Conservation (phyloP, 768 basidiomycete species). For the Inosperma sp. region DNA sequence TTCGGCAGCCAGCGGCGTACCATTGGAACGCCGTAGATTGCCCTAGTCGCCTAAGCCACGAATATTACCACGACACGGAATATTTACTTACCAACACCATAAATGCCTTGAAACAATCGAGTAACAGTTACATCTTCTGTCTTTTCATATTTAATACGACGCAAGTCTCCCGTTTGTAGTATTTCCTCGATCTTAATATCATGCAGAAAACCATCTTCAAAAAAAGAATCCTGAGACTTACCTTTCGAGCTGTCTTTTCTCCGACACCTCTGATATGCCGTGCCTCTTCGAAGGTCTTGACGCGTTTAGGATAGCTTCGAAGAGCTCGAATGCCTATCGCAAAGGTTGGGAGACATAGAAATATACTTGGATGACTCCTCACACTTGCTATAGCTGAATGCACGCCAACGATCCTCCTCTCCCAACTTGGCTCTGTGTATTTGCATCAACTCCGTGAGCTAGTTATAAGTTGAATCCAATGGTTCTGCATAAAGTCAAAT, state of each 20-base stretch:
- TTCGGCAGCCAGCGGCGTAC: conserved; percentile 72
- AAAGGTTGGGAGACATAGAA: neutral
- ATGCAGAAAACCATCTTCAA: neutral
- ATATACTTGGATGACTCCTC: conserved; percentile 12
- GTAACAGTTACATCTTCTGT: conserved; percentile 58
- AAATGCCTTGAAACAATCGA: conserved; percentile 70
- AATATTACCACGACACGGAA: neutral
- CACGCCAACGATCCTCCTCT: conserved; percentile 66
- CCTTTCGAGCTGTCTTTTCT: conserved; percentile 74
- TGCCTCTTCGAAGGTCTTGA: conserved; percentile 58
- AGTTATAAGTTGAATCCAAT: neutral
- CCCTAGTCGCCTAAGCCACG: conserved; percentile 36
- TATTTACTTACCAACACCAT: conserved; percentile 68
- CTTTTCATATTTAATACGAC: conserved; percentile 61
- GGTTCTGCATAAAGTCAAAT: neutral
- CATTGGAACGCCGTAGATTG: conserved; percentile 63
- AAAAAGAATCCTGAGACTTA: conserved; percentile 1
- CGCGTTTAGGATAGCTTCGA: conserved; percentile 50
- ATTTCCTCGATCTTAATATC: conserved; percentile 74
- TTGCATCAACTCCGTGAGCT: conserved; percentile 65
- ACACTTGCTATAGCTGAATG: conserved; percentile 64
- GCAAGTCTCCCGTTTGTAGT: conserved; percentile 64
- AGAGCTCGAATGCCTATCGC: conserved; percentile 57
- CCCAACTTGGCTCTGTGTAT: conserved; percentile 59
- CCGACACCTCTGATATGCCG: conserved; percentile 58